phyloP scores from a whole-genome alignment of 305 asterid genomes.

The Caryopteris hybrid region DNA sequence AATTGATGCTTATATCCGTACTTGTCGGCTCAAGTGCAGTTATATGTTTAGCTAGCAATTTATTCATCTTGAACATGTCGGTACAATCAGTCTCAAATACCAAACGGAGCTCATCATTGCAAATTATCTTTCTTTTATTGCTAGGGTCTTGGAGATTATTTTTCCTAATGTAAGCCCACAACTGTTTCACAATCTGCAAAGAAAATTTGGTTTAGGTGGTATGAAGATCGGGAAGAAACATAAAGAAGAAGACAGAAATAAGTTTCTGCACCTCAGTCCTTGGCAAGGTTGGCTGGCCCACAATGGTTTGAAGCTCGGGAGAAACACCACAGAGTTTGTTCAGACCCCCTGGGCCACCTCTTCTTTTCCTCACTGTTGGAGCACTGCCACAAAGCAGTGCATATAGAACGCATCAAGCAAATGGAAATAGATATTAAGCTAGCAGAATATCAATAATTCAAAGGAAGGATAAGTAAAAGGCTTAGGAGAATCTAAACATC shows the following conservation, averaged over 20 bases:
- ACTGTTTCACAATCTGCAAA: slow-evolving; percentile 71
- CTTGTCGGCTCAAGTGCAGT: slow-evolving; percentile 74
- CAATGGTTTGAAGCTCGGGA: slow-evolving; percentile 84
- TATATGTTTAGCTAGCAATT: slow-evolving; percentile 71
- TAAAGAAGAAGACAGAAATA: background rate
- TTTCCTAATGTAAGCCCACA: slow-evolving; percentile 85
- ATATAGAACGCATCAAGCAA: slow-evolving; percentile 5
- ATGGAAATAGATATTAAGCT: background rate
- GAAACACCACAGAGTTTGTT: slow-evolving; percentile 91
- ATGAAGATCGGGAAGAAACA: too few relatives aligned
- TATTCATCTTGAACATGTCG: slow-evolving; percentile 85
- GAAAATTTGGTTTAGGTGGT: background rate
- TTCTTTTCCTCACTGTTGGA: slow-evolving; percentile 55
- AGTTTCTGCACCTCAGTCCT: slow-evolving; percentile 99
- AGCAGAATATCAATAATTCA: background rate
- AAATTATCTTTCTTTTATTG: slow-evolving; percentile 73
- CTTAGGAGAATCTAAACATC: background rate
- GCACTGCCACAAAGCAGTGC: slow-evolving; percentile 38
- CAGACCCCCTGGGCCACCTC: slow-evolving; percentile 93
- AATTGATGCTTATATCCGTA: slow-evolving; percentile 22
- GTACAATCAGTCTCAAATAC: slow-evolving; percentile 71
- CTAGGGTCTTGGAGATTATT: slow-evolving; percentile 77
- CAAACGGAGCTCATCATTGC: slow-evolving; percentile 76
- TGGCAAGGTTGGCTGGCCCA: slow-evolving; percentile 86
- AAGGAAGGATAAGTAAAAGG: background rate